A percentile compares a stretch with the other conserved stretches of the same genome.
These are phyloP conservation scores for Kurtzmaniella quercitrusa DNA, from an alignment of 1,139 yeast genomes.

Conservation along the genomic window DNA sequence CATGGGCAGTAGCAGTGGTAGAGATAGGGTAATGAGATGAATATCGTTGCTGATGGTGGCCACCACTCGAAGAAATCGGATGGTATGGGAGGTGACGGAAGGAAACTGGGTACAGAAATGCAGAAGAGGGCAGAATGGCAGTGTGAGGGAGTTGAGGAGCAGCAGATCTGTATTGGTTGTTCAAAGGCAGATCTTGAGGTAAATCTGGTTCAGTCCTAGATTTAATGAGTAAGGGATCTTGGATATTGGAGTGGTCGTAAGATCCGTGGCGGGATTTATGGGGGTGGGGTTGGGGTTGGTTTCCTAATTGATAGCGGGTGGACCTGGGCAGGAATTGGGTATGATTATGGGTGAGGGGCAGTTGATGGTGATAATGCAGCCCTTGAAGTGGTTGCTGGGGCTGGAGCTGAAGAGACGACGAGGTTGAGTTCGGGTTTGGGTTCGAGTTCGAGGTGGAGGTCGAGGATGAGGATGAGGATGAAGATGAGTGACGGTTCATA, in stretches of 20 bases:
- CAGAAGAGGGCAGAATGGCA: not conserved
- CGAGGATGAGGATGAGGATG: not conserved
- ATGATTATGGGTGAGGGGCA: not conserved
- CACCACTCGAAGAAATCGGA: not conserved
- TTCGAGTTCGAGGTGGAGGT: too few species aligned
- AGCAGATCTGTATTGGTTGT: not conserved
- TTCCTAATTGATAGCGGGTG: not conserved
- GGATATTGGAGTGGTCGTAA: too few species aligned
- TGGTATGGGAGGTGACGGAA: not conserved
- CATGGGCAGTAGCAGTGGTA: too few species aligned
- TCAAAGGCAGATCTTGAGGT: not conserved
- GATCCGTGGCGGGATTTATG: not conserved
- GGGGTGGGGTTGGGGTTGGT: not conserved
- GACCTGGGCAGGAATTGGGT: not conserved
- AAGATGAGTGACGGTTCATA: not conserved
- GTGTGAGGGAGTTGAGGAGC: not conserved
- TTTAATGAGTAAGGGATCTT: not conserved
- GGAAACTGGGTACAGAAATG: not conserved
- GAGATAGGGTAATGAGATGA: not conserved
- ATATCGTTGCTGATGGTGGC: not conserved
- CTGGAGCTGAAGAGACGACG: too few species aligned
- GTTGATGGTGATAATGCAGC: not conserved
- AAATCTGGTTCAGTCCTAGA: not conserved
- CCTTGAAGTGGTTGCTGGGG: too few species aligned
- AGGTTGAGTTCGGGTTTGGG: too few species aligned